Evolutionary conservation across 148 eudicot species (phyloP).

Genomic region (Chenopodium album): DNA sequence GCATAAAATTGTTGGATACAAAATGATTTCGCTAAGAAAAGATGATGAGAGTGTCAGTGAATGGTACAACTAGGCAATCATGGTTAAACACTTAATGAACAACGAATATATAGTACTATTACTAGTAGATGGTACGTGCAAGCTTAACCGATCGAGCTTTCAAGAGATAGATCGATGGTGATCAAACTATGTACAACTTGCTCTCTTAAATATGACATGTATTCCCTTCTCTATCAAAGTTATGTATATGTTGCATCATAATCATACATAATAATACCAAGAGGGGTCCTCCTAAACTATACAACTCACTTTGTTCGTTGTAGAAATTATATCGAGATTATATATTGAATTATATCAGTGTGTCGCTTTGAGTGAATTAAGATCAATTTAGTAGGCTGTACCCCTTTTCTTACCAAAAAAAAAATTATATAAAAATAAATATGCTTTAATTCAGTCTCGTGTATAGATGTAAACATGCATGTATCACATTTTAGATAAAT

Average conservation of each 20-base stretch:
- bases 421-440: no score
- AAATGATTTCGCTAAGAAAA: not conserved
- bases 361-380: no score
- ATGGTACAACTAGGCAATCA: slow-evolving; percentile 5
- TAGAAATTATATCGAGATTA: no score
- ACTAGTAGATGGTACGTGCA: not conserved
- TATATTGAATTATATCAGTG: no score
- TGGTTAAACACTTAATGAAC: not conserved
- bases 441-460: no score
- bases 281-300: not conserved
- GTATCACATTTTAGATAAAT: no score
- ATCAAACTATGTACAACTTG: not conserved
- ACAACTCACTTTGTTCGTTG: no score
- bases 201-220: not conserved
- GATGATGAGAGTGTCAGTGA: not conserved
- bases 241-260: not conserved
- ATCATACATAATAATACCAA: not conserved
- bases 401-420: no score
- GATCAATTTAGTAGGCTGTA: no score
- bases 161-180: not conserved
- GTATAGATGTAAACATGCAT: no score
- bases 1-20: not conserved
- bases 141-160: not conserved
- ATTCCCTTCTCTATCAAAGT: not conserved
- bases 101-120: not conserved